Evolutionary conservation across 1,139 yeast species (phyloP), one percentile per base, ranked within the genome.

Genomic region (Citeromyces hawaiiensis): DNA sequence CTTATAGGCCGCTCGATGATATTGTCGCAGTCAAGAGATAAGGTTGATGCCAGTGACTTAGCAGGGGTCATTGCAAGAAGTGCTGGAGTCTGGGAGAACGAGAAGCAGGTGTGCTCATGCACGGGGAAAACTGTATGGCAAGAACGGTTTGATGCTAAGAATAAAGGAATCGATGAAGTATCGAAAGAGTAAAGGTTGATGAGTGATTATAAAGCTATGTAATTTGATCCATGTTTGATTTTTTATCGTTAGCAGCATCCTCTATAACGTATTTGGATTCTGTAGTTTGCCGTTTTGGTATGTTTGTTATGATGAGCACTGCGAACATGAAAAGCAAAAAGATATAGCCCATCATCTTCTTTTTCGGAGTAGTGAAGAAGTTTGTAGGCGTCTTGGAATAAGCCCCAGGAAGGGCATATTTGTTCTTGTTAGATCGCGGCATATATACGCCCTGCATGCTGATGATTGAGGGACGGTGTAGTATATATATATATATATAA

Each of bases 31-130:
- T 57, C 60, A 23, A 56, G 59, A 17, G 53, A 54, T 11, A 44
- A 51, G 31, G 63, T 68, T 2, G 48, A 63, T 35, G 42, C 55
- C 4, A 70, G 66, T 41, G 71, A 79, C 4, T 64, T 78, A 39
- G 83, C 75, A 38, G 97, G 97, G 18, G 94, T 91, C 23, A 76
- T 91, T 55, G 97, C 97, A 2, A 72, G 97, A 53, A 82, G 94
- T 51, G 97, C 98, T 1, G 98, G 98, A 10, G 83, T 78, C 14
- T 91, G 97, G 97, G 95, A 91, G 54, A 91, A 91, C 59, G 83
- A 82, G 52, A 91, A 91, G 59, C 77, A 79, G 47, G 94, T 91
- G 1, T 91, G 98, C 59, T 80, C 93, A 36, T 91, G 98, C 56
- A 77, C 93, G 21, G 98, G 98, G 9, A 86, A 87, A 64, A 85